Base-by-base conservation (phyloP, 2,329 filamentous ascomycete species). In the Penicillium nordicum region DNA sequence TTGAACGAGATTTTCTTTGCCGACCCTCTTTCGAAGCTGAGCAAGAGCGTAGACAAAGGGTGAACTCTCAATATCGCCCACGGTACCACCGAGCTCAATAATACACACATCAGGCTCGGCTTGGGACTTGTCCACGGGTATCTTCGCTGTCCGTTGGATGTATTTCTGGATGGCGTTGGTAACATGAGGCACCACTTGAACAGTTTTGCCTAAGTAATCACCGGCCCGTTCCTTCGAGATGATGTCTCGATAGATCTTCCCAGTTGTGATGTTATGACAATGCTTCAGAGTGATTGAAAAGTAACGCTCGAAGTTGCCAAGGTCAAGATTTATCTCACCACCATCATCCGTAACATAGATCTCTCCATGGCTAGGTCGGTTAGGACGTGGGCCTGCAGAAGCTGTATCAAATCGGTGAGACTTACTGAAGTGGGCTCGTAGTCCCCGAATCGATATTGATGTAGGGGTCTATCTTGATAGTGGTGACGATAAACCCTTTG, bases 211-310 rank as follows among this genome's bases (percentile, higher is more conserved):
- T 12, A 97, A 83, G 68, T 96, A 97, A 72, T 94, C 87, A 53
- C 86, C 86, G 60, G 78, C 77, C 62, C 86, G 79, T 75, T 88
- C 86, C 59, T 84, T 85, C 69, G 92, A 85, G 67, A 96, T 92
- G 52, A 97, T 92, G 67, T 89, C 85, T 69, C 90, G 83, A 77
- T 97, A 97, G 65, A 97, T 91, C 80, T 97, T 97, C 71, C 94
- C 94, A 6, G 93, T 96, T 4, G 94, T 99, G 76, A 99, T 96
- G 76, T 97, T 97, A 80, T 93, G 91, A 66, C 96, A 92, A 59
- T 87, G 82, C 9, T 86, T 90, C 59, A 97, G 82, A 53, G 87
- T 89, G 63, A 93, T 87, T 69, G 88, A 87, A 53, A 96, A 86
- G 72, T 96, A 96, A 42, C 88, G 83, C 72, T 90, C 88, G 76